Evolutionary conservation across 768 basidiomycete genomes (phyloP).

Genomic region (Russula lepida): DNA sequence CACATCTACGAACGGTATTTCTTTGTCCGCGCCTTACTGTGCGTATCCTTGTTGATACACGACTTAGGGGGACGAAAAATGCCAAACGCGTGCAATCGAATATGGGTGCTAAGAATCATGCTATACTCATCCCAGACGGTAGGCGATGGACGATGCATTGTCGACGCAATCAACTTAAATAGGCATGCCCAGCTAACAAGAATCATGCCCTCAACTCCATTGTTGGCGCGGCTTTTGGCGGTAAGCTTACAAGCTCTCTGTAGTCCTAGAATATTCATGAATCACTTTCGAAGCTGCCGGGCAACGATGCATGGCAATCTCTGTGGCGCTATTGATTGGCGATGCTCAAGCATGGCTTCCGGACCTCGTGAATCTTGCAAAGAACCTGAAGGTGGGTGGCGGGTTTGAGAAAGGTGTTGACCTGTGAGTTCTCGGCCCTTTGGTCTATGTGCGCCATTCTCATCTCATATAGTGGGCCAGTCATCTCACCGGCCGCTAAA

Average conservation of each 20-base stretch:
- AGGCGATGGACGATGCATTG: slow-evolving; percentile 18
- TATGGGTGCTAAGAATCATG: slow-evolving; percentile 97
- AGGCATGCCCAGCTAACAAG: slow-evolving; percentile 61
- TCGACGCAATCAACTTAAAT: background rate
- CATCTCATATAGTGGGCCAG: slow-evolving; percentile 46
- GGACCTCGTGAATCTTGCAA: slow-evolving; percentile 74
- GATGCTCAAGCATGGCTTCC: slow-evolving; percentile 73
- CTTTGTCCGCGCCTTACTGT: background rate
- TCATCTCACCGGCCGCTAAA: slow-evolving; percentile 80
- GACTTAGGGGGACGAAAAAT: slow-evolving; percentile 61
- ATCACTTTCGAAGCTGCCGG: slow-evolving; percentile 61
- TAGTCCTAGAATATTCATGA: slow-evolving; percentile 20
- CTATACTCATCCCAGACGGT: slow-evolving; percentile 91
- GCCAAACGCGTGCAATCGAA: slow-evolving; percentile 69
- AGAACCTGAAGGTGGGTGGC: slow-evolving; percentile 72
- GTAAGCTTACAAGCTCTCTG: slow-evolving; percentile 30
- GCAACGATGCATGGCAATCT: slow-evolving; percentile 95
- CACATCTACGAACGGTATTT: slow-evolving; percentile 82
- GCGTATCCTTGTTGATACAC: slow-evolving; percentile 9
- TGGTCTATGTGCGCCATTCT: background rate
- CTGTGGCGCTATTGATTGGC: slow-evolving; percentile 85
- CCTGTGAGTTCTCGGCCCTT: slow-evolving; percentile 43
- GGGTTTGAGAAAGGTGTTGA: slow-evolving; percentile 87
- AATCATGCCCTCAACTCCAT: slow-evolving; percentile 89
- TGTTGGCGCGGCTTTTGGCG: slow-evolving; percentile 88